Base-by-base conservation (phyloP, 1,284 basidiomycete species). In the Heterobasidion irregulare region DNA sequence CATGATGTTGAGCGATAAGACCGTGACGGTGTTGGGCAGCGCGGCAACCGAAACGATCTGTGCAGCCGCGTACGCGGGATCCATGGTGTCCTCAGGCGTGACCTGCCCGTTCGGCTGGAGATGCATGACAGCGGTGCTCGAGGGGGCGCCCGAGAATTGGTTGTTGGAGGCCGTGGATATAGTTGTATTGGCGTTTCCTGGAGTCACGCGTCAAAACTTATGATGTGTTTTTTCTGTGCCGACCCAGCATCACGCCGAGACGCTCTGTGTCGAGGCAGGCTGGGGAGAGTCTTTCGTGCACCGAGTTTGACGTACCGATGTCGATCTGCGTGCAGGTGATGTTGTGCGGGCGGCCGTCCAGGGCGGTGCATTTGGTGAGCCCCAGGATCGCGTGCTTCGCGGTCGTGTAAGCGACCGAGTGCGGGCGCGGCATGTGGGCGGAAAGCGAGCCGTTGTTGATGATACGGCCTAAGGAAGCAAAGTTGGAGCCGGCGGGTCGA, bases 401-500 rank as follows among this genome's bases (percentile, higher is more conserved):
- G 44, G 81, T 72, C 0, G 88, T 86, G 66, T 93, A 92, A 0
- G 87, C 77, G 6, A 74, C 72, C 0, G 82, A 77, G 62, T 82
- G 70, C 2, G 86, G 88, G 33, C 91, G 77, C 2, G 91, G 90
- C 1, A 82, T 75, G 59, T 86, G 79, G 0, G 89, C 87, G 0
- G 87, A 82, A 55, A 93, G 78, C 43, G 85, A 89, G 7, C 89
- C 89, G 61, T 92, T 92, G 72, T 92, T 93, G 70, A 93, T 86
- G 62, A 94, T 89, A 12, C 87, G 78, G 2, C 83, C 82, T 83
- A 58, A 2, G 36, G 13, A 26, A 26, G 19, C 16, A 2, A 48
- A 38, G 16, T 6, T n/a, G 18, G 18, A 47, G 41, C 44, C 6
- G 8, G 44, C 8, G n/a, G 12, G 13, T 18, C 12, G 13, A 45